A percentile compares a stretch with the other conserved stretches of the same genome.
These are phyloP conservation scores for Hanseniaspora occidentalis DNA, from an alignment of 805 yeast species.

Conservation along the genomic window DNA sequence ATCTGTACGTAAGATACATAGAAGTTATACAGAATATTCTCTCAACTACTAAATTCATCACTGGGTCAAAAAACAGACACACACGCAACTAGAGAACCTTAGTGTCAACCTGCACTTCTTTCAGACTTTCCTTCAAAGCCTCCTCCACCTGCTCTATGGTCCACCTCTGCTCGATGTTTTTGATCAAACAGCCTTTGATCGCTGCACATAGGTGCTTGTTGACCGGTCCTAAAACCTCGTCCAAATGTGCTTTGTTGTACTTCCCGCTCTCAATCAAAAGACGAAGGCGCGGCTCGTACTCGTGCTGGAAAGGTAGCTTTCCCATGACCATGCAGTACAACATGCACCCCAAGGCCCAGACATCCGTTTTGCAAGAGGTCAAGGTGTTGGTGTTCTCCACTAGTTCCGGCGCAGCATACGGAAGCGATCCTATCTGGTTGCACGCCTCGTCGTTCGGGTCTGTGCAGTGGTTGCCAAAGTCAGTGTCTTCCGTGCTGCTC, in stretches of 20 bases:
- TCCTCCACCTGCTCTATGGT: constrained; percentile 29
- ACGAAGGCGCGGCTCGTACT: constrained; percentile 68
- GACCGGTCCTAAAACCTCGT: constrained; percentile 5
- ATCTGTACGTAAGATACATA: too few relatives aligned
- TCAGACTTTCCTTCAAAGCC: constrained; percentile 8
- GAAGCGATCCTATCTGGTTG: constrained; percentile 74
- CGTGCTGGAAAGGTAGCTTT: constrained; percentile 69
- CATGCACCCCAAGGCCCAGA: constrained; percentile 85
- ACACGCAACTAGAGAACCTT: not conserved
- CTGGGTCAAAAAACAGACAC: not conserved
- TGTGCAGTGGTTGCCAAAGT: too few relatives aligned
- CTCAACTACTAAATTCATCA: too few relatives aligned
- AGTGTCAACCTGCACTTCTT: constrained; percentile 1
- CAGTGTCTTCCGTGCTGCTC: not conserved
- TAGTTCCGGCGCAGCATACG: constrained; percentile 87
- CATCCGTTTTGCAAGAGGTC: constrained; percentile 37
- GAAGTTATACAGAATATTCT: too few relatives aligned
- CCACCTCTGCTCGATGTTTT: constrained; percentile 40
- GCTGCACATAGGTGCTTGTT: constrained; percentile 21
- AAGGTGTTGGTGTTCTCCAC: constrained; percentile 18
- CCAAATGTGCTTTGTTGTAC: constrained; percentile 32
- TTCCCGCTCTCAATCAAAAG: constrained; percentile 59
- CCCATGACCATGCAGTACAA: constrained; percentile 64
- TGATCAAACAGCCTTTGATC: constrained; percentile 41
- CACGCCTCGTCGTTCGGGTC: constrained; percentile 38